phyloP scores from a whole-genome alignment of 306 rosid species.

The Vachellia collinsii region DNA sequence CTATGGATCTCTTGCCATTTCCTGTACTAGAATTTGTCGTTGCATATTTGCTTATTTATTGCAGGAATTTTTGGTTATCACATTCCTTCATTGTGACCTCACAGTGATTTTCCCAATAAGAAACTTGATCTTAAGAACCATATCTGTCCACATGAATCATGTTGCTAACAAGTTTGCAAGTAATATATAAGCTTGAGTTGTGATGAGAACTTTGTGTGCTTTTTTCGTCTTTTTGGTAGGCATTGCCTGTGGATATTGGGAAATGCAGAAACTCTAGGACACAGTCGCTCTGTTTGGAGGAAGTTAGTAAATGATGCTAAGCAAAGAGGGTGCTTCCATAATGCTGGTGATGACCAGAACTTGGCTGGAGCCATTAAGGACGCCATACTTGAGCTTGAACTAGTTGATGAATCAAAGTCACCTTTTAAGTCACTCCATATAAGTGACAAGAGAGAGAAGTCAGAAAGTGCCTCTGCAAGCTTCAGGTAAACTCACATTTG shows the following conservation, averaged over 20 bases:
- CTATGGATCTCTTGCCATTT: too few relatives aligned
- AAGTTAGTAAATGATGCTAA: constrained; percentile 49
- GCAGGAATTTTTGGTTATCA: too few relatives aligned
- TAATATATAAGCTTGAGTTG: not conserved
- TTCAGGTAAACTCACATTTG: too few relatives aligned
- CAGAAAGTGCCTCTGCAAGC: not conserved
- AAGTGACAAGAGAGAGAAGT: not conserved
- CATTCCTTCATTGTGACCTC: not conserved
- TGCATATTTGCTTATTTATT: too few relatives aligned
- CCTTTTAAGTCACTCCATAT: constrained; percentile 32
- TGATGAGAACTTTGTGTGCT: not conserved
- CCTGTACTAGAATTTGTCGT: too few relatives aligned
- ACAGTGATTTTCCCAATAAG: not conserved
- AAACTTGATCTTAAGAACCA: too few relatives aligned
- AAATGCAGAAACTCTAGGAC: constrained; percentile 47
- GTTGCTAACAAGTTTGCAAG: not conserved
- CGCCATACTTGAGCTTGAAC: not conserved
- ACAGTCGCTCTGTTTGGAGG: constrained; percentile 46
- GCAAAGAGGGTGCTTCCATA: constrained; percentile 38
- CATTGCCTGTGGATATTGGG: constrained; percentile 65
- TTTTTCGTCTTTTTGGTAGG: constrained; percentile 26
- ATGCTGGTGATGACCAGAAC: constrained; percentile 45
- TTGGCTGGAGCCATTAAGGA: constrained; percentile 38
- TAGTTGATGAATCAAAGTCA: not conserved
- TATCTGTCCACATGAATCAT: not conserved